Conservation (phyloP, 352 stramenopile genomes). For the Globisporangium abappressorium region DNA sequence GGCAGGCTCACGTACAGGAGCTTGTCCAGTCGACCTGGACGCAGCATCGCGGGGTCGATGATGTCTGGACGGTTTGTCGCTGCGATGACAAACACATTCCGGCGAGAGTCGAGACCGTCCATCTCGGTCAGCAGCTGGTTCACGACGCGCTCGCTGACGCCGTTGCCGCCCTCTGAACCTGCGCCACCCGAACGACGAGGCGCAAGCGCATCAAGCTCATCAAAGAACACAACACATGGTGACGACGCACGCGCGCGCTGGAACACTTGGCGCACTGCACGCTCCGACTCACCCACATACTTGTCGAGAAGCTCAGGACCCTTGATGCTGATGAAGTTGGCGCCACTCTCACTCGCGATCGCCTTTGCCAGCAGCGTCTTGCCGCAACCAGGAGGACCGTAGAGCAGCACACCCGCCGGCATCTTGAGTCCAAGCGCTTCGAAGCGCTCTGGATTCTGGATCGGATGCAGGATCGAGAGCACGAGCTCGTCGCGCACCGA, state of each 20-base stretch:
- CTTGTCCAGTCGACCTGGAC: constrained; percentile 97
- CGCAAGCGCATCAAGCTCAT: constrained; percentile 98
- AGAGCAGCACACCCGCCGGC: constrained; percentile 96
- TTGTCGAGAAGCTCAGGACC: constrained; percentile 99
- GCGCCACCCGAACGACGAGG: constrained; percentile 85
- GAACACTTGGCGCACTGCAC: constrained; percentile 95
- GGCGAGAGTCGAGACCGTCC: constrained; percentile 96
- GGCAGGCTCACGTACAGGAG: constrained; percentile 98
- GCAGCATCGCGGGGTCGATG: constrained; percentile 99
- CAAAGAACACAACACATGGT: constrained; percentile 99
- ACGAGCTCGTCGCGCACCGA: constrained; percentile 95
- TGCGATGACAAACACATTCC: constrained; percentile 96
- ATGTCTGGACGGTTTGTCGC: constrained; percentile 97
- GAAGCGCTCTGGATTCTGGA: constrained; percentile 95
- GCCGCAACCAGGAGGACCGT: constrained; percentile 96
- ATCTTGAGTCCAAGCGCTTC: constrained; percentile 94
- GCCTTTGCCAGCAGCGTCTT: constrained; percentile 99
- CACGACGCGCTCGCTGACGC: constrained; percentile 92
- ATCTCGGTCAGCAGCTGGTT: constrained; percentile 99
- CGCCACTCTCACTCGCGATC: constrained; percentile 96
- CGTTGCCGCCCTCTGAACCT: constrained; percentile 73
- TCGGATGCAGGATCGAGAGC: constrained; percentile 96
- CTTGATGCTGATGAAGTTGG: constrained; percentile 99
- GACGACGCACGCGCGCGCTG: constrained; percentile 95
- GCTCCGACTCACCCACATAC: constrained; percentile 98